These are phyloP conservation scores for Carex cristatella DNA, from an alignment of 176 grass and related monocot genomes.

Conservation along the genomic window DNA sequence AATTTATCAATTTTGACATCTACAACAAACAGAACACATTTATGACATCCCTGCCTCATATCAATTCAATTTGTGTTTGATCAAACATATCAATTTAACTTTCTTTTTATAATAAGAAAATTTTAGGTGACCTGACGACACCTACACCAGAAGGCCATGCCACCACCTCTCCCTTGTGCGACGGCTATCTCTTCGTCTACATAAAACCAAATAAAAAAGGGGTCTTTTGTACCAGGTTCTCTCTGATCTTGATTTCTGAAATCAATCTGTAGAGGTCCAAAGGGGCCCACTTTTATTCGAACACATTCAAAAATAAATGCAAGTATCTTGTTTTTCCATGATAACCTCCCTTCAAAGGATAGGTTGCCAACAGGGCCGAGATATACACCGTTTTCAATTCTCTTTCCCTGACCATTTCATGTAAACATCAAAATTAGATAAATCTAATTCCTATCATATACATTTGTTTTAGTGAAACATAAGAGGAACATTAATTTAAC, in stretches of 20 bases:
- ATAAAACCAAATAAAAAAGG: slow-evolving; percentile 91
- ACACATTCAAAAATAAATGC: slow-evolving; percentile 79
- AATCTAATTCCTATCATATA: background rate
- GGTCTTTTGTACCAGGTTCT: slow-evolving; percentile 73
- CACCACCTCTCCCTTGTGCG: slow-evolving; percentile 76
- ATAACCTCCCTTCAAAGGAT: slow-evolving; percentile 73
- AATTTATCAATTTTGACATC: background rate
- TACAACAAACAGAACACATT: background rate
- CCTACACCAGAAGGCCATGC: slow-evolving; percentile 83
- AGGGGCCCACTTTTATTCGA: slow-evolving; percentile 59
- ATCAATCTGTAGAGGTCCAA: slow-evolving; percentile 55
- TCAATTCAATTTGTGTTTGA: background rate
- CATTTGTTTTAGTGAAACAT: background rate
- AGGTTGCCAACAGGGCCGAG: slow-evolving; percentile 54
- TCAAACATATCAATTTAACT: background rate
- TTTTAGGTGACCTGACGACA: slow-evolving; percentile 48
- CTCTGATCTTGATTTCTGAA: slow-evolving; percentile 26
- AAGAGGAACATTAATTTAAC: background rate
- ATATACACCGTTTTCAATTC: slow-evolving; percentile 87
- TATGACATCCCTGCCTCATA: background rate
- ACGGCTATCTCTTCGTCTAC: slow-evolving; percentile 89
- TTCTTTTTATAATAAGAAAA: background rate
- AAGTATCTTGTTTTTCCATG: slow-evolving; percentile 85
- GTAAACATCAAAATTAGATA: background rate
- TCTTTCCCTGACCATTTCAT: slow-evolving; percentile 42